Percentiles rank a stretch among this genome's conserved stretches.
Evolutionary conservation across 2,329 filamentous ascomycete species (phyloP).

Genomic region (Scedosporium aurantiacum): DNA sequence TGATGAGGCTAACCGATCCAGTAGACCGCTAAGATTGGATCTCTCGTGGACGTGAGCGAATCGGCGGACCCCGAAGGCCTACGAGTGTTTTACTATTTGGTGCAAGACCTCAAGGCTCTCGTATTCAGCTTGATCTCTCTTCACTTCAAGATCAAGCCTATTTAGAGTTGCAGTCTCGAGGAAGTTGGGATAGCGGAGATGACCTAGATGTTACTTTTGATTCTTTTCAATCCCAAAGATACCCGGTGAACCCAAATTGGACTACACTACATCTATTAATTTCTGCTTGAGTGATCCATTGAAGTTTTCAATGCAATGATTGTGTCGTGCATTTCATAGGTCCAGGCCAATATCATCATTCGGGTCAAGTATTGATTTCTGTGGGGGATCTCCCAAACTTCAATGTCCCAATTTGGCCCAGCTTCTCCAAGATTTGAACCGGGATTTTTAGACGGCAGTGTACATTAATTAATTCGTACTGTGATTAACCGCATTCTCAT

Average conservation of each 20-base stretch:
- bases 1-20: neutral
- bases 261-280: neutral
- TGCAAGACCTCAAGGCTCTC: slow-evolving; percentile 91
- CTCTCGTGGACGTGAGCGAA: slow-evolving; percentile 90
- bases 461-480: too few species aligned
- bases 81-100: slow-evolving; percentile 95
- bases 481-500: too few species aligned
- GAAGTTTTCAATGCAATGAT: too few species aligned
- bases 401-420: too few species aligned
- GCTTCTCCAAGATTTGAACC: too few species aligned
- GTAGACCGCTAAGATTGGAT: slow-evolving; percentile 96
- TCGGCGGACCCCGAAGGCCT: slow-evolving; percentile 92
- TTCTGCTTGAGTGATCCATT: too few species aligned
- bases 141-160: slow-evolving; percentile 92
- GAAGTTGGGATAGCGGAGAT: neutral
- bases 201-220: neutral
- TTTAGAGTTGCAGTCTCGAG: slow-evolving; percentile 28
- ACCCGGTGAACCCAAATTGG: neutral
- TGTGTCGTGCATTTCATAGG: too few species aligned
- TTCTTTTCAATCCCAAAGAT: slow-evolving; percentile 1
- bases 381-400: too few species aligned
- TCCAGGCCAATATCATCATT: too few species aligned
- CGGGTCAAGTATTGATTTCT: too few species aligned
- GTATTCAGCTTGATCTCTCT: slow-evolving; percentile 93
- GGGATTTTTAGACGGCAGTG: too few species aligned